Evolutionary conservation across 805 yeast species (phyloP), one percentile per base, ranked within the genome.

Genomic region (Lachancea thermotolerans): DNA sequence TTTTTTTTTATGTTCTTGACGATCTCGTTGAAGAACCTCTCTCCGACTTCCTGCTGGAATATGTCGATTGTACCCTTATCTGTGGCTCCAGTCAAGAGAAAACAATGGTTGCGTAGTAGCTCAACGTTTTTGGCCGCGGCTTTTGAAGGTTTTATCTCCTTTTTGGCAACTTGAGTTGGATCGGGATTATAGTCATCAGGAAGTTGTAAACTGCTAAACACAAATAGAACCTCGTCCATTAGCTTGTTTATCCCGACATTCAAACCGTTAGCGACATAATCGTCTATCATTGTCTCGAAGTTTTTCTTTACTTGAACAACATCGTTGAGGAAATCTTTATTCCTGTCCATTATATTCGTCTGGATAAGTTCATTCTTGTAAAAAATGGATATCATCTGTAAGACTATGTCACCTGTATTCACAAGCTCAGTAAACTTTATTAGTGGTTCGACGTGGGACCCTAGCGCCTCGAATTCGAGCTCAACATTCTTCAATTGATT

Each of bases 41-140:
- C 86, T 0, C 96, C 96, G 30, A 91, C 81, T 57, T 93, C 99
- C 59, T 90, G 95, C 55, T 90, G 93, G 59, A 89, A 93, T 0
- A 91, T 95, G 54, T 90, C 98, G 21, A 90, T 75, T 10, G 95
- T 82, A 1, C 88, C 77, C 58, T 83, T 86, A 45, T 91, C 98
- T 0, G 96, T 86, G 4, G 93, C 77, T 1, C 89, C 95, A 14
- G 76, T 78, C 37, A 91, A 67, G 46, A 90, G 66, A 46, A 76
- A 78, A 49, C 90, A 79, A 59, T 91, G 95, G 12, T 80, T 77
- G 10, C 76, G 75, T 45, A 93, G 63, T 18, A 90, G 69, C 16
- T 71, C 68, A 2, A 87, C 78, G 2, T 78, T 81, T 46, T 77
- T 75, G 10, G 55, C 55, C 0, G 95, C 93, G 47, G 95, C 86